A percentile compares a stretch with the other conserved stretches of the same genome.
Evolutionary conservation across 176 grass and related monocot species (phyloP).

Genomic region (Hordeum marinum): DNA sequence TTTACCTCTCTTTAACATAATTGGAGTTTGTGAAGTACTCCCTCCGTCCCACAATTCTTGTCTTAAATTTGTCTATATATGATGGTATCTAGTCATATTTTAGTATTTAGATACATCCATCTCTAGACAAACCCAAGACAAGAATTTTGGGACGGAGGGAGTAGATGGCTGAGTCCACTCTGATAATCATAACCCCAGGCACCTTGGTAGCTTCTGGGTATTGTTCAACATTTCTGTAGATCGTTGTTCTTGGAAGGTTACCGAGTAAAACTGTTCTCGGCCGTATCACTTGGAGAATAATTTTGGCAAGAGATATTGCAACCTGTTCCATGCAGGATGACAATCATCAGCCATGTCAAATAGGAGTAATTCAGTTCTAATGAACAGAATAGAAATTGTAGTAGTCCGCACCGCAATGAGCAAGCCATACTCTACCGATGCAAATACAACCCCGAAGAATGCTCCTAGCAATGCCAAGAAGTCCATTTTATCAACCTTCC

Average conservation of each 20-base stretch:
- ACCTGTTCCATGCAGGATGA: slow-evolving; percentile 45
- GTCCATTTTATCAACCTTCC: slow-evolving; percentile 96
- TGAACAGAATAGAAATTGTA: not conserved
- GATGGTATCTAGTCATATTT: no score
- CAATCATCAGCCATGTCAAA: not conserved
- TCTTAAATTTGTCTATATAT: no score
- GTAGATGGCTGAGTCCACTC: slow-evolving; percentile 95
- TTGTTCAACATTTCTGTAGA: slow-evolving; percentile 84
- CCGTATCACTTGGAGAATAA: slow-evolving; percentile 92
- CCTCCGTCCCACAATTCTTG: no score
- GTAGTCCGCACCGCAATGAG: slow-evolving; percentile 58
- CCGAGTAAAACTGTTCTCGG: slow-evolving; percentile 85
- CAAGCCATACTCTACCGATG: slow-evolving; percentile 81
- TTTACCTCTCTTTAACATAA: slow-evolving; percentile 93
- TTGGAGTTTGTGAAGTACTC: slow-evolving; percentile 96
- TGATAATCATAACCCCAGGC: slow-evolving; percentile 64
- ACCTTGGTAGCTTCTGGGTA: slow-evolving; percentile 71
- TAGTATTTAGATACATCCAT: no score
- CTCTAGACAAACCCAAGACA: no score
- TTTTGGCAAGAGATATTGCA: slow-evolving; percentile 74
- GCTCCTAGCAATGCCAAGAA: slow-evolving; percentile 79
- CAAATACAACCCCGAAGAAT: slow-evolving; percentile 80
- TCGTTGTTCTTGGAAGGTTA: slow-evolving; percentile 65
- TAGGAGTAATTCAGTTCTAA: not conserved
- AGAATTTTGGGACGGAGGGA: no score